These are phyloP conservation scores for Anthracocystis panici-leucophaei DNA, from an alignment of 1,284 basidiomycete genomes.

Conservation along the genomic window DNA sequence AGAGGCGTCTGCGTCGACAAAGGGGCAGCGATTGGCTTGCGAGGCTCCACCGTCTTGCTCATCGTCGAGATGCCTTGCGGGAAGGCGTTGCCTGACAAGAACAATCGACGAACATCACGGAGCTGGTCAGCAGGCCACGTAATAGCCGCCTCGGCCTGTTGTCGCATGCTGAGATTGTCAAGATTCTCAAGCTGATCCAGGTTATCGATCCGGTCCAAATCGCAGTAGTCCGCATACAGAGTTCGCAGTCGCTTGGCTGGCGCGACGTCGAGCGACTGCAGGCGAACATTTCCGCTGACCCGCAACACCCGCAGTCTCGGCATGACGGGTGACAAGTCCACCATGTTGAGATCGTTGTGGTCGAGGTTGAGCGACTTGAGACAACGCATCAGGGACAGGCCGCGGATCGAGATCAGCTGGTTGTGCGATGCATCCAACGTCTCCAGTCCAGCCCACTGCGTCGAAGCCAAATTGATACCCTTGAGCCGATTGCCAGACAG, in stretches of 20 bases:
- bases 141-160: constrained; percentile 79
- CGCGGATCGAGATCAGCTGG: constrained; percentile 71
- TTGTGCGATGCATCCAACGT: constrained; percentile 86
- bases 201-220: constrained; percentile 73
- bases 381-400: constrained; percentile 38
- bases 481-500: constrained; percentile 81
- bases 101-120: constrained; percentile 89
- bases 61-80: constrained; percentile 38
- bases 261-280: constrained; percentile 79
- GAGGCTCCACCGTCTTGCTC: neutral
- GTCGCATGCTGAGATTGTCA: constrained; percentile 90
- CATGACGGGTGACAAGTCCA: constrained; percentile 70
- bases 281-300: constrained; percentile 80
- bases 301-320: constrained; percentile 78
- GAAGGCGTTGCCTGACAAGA: constrained; percentile 83
- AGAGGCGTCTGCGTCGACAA: constrained; percentile 4
- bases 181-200: constrained; percentile 77
- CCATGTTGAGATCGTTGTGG: constrained; percentile 77
- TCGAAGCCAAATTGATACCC: constrained; percentile 73
- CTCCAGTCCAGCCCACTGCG: constrained; percentile 74
- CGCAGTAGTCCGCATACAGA: constrained; percentile 91
- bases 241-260: constrained; percentile 83
- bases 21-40: constrained; percentile 14
- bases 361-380: constrained; percentile 87
- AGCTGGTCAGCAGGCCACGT: constrained; percentile 77